Evolutionary conservation across 768 basidiomycete genomes (phyloP), one percentile per base, ranked within the genome.

Genomic region (Leccinum fibrillosum): DNA sequence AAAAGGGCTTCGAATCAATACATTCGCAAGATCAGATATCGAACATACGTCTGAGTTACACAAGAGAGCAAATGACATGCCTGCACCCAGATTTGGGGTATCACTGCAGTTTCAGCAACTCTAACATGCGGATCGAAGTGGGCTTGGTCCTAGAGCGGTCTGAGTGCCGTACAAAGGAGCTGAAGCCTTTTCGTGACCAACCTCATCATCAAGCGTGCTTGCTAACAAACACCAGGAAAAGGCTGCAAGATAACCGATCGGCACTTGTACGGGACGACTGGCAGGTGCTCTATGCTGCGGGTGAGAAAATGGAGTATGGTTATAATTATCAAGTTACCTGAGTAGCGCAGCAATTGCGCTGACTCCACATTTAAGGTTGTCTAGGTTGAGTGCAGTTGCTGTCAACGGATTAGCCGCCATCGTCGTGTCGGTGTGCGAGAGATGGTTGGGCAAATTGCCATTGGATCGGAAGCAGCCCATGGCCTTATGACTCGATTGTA

Each of bases 201-300:
- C 81, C 66, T 76, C 72, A 19, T 81, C 82, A 10, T 86, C 80
- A 17, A 53, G 64, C 10, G 78, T 77, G 44, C 72, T 83, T 69
- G 67, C 73, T 66, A 85, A 64, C 17, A 92, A 74, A 9, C 80
- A 77, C 25, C 75, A 66, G 25, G 78, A 76, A 32, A 92, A 79
- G 47, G 79, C 77, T 12, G 80, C 76, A 17, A 92, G 64, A 39
- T 76, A 67, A 4, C 89, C 91, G n/a, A 90, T 64, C 1, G 92
- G 90, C 9, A 93, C 66, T 60, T 80, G 78, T 0, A 93, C 84
- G 17, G 88, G 84, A 9, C 91, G 82, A 47, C 80, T 76, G 2
- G 78, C 76, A 2, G 78, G 70, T 12, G 84, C 74, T 49, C 88
- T 91, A 58, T 3, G 37, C 5, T 28, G 15, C 26, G 52, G 28